phyloP scores from a whole-genome alignment of 1,139 yeast genomes.

The Yamadazyma sp. region DNA sequence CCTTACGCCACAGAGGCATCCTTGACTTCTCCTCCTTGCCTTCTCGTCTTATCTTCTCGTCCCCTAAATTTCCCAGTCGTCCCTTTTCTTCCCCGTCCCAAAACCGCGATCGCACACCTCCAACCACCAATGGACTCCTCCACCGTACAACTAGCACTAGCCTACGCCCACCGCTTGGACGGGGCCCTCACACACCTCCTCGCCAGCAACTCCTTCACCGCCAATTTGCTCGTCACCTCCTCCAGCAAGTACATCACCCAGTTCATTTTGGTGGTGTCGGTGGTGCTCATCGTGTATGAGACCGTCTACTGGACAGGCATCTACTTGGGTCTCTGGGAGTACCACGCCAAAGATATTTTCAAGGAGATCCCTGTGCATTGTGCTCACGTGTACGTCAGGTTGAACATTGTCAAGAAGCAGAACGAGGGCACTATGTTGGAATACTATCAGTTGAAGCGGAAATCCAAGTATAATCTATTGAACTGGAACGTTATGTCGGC shows the following conservation, averaged over 20 bases:
- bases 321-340: constrained; percentile 51
- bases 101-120: too few relatives aligned
- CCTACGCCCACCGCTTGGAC: constrained; percentile 6
- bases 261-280: constrained; percentile 11
- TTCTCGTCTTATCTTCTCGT: too few relatives aligned
- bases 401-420: constrained; percentile 34
- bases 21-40: too few relatives aligned
- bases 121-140: too few relatives aligned
- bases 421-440: constrained; percentile 20
- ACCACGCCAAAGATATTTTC: constrained; percentile 66
- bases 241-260: constrained; percentile 44
- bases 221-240: constrained; percentile 17
- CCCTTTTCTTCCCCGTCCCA: too few relatives aligned
- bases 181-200: constrained; percentile 5
- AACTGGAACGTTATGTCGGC: constrained; percentile 29
- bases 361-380: constrained; percentile 74
- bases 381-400: constrained; percentile 64
- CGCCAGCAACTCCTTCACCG: constrained; percentile 9
- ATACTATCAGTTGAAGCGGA: constrained; percentile 29
- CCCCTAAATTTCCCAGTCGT: too few relatives aligned
- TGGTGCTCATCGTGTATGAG: constrained; percentile 45
- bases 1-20: too few relatives aligned
- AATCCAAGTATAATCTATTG: constrained; percentile 28
- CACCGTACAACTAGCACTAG: too few relatives aligned
- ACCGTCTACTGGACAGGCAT: constrained; percentile 49